A percentile compares a stretch with the other conserved stretches of the same genome.
Evolutionary conservation across 2,329 filamentous ascomycete species (phyloP).

Genomic region (Fusarium marasasianum): DNA sequence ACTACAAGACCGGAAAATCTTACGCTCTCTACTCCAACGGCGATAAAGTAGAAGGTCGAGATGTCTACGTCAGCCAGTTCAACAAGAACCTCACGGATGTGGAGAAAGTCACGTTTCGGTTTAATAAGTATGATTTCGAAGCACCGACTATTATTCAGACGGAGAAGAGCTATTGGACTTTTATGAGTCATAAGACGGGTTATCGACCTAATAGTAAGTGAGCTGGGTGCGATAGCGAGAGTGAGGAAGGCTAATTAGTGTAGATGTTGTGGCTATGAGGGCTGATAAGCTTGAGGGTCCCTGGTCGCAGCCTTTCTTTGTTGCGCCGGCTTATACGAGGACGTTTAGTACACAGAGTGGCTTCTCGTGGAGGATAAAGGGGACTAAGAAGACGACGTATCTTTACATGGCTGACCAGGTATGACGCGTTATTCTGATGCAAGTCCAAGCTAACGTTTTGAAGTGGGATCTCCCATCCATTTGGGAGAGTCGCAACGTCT

Average conservation of each 20-base stretch:
- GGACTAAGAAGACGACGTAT: constrained; percentile 57
- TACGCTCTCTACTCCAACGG: constrained; percentile 70
- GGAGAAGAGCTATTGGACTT: constrained; percentile 65
- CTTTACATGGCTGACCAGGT: constrained; percentile 59
- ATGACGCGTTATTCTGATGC: background rate
- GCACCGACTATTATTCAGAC: constrained; percentile 69
- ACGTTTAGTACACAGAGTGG: constrained; percentile 63
- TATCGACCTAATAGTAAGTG: constrained; percentile 65
- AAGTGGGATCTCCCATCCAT: constrained; percentile 61
- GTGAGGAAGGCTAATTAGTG: background rate
- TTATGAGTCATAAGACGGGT: constrained; percentile 72
- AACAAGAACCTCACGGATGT: constrained; percentile 62
- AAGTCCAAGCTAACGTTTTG: background rate
- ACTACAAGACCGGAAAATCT: constrained; percentile 64
- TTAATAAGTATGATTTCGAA: constrained; percentile 68
- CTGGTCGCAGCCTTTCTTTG: constrained; percentile 63
- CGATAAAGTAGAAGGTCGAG: constrained; percentile 62
- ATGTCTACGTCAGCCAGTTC: constrained; percentile 65
- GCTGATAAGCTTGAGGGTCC: constrained; percentile 59
- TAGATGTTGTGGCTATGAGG: constrained; percentile 63
- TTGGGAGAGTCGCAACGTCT: constrained; percentile 65
- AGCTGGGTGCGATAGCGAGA: no score
- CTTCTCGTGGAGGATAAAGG: constrained; percentile 57
- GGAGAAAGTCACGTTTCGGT: constrained; percentile 62
- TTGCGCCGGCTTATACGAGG: constrained; percentile 59